Evolutionary conservation across 768 basidiomycete species (phyloP), one percentile per base, ranked within the genome.

Genomic region (Xerocomellus chrysenteron): DNA sequence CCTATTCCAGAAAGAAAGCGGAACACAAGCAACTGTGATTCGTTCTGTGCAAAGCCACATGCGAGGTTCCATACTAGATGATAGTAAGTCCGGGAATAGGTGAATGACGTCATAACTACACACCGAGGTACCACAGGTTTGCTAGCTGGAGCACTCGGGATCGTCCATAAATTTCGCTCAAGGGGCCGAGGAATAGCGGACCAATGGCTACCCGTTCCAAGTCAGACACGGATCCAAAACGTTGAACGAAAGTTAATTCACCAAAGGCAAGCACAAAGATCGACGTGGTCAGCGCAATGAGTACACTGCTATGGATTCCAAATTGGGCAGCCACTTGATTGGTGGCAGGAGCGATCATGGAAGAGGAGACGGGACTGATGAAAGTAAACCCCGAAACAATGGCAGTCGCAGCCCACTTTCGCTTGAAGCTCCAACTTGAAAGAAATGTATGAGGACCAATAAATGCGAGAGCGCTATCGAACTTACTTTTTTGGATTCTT

Each of bases 131-230:
- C 68, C 83, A 85, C 4, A 87, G n/a, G 67, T 90, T 90, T 1
- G 87, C 69, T 0, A 76, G 46, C 62, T 87, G 88, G 0, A 90
- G 61, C 0, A 89, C 82, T 2, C 75, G 70, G 1, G 83, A 80
- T 19, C 88, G 80, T 3, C 90, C 89, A 57, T 76, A 90, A 11
- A 91, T 77, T 67, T 92, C 90, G 59, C 82, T 84, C 24, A 90
- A 62, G 0, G 90, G 90, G 0, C 84, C 87, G 16, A 78, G 59
- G 39, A 77, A 64, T 2, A 79, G 49, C 1, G 78, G 76, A 2
- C 75, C 71, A n/a, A 71, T 6, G 11, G 68, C 45, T 54, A 32
- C 4, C 11, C 24, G 48, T 32, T 43, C 6, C 32, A 32, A 17
- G 32, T 56, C n/a, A 57, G 51, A 21, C 4, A 39, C 0, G 6